A percentile compares a stretch with the other conserved stretches of the same genome.
Conservation (phyloP, 257 asterid genomes). For the Solanum verrucosum region DNA sequence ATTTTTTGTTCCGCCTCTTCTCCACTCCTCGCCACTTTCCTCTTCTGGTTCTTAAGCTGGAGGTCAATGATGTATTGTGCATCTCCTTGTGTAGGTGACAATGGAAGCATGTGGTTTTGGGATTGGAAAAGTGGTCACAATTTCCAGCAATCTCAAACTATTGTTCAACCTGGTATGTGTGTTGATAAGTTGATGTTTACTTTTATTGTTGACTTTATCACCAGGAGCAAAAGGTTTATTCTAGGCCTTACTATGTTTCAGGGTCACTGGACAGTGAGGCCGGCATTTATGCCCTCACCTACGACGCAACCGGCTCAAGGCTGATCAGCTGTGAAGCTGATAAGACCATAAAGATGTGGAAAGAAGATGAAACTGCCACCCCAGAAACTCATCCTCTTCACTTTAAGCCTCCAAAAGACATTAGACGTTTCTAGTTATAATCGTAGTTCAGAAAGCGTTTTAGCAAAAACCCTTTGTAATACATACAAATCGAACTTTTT, state of each 20-base stretch:
- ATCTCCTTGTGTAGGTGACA: conserved; percentile 52
- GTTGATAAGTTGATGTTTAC: not conserved
- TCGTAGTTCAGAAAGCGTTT: not conserved
- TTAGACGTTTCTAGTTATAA: conserved; percentile 53
- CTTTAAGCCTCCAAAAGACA: conserved; percentile 90
- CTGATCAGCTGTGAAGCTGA: conserved; percentile 91
- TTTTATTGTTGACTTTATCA: not conserved
- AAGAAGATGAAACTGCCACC: conserved; percentile 78
- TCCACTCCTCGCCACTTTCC: not conserved
- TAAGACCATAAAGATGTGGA: conserved; percentile 98
- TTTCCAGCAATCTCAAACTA: conserved; percentile 93
- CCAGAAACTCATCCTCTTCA: conserved; percentile 89
- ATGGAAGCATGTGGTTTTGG: conserved; percentile 99
- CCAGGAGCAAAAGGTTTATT: not conserved
- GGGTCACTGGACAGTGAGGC: conserved; percentile 98
- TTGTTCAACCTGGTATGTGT: conserved; percentile 84
- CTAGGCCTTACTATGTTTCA: conserved; percentile 5
- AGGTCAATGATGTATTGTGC: not conserved
- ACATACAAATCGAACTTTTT: not conserved
- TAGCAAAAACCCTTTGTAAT: not conserved
- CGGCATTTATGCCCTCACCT: conserved; percentile 68
- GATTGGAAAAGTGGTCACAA: conserved; percentile 98
- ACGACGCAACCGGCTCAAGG: conserved; percentile 70
- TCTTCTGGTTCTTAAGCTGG: not conserved
- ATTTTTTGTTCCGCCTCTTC: not conserved